Conservation (phyloP, 148 eudicot species). For the Hydrangea macrophylla region DNA sequence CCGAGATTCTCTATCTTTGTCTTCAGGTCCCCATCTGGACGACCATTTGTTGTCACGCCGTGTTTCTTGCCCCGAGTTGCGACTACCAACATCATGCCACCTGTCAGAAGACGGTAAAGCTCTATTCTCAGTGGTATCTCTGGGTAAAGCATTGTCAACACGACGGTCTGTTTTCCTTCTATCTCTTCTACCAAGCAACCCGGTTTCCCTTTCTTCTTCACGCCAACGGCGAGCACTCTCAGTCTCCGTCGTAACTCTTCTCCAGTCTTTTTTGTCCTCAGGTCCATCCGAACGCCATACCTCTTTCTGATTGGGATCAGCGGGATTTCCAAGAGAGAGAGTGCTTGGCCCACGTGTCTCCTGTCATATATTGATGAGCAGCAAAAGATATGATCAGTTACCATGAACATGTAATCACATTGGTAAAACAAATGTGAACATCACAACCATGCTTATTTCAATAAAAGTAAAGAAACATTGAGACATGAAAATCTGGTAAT, state of each 20-base stretch:
- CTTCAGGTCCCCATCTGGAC: constrained; percentile 95
- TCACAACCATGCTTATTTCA: not conserved
- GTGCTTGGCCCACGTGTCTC: constrained; percentile 77
- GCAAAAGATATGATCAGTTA: not conserved
- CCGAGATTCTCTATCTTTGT: constrained; percentile 77
- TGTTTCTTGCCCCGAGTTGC: constrained; percentile 57
- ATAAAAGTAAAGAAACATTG: not conserved
- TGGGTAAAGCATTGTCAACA: constrained; percentile 54
- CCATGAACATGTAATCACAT: not conserved
- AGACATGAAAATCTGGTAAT: not conserved
- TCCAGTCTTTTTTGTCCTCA: constrained; percentile 87
- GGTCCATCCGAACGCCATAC: constrained; percentile 39
- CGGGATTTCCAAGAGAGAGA: constrained; percentile 73
- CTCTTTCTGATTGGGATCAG: constrained; percentile 69
- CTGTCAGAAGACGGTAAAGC: constrained; percentile 61
- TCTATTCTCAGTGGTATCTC: constrained; percentile 60
- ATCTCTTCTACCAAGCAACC: constrained; percentile 91
- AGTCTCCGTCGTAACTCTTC: constrained; percentile 57
- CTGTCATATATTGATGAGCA: constrained; percentile 29
- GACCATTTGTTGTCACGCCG: constrained; percentile 94
- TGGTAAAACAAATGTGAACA: not conserved
- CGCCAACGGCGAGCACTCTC: constrained; percentile 94
- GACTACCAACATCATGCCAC: constrained; percentile 64
- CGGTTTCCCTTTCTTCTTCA: constrained; percentile 98
- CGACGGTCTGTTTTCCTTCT: constrained; percentile 84